Percentiles rank a stretch among this genome's conserved stretches.
These are phyloP conservation scores for Verticillium nubilum DNA, from an alignment of 2,329 filamentous ascomycete genomes.

Conservation along the genomic window DNA sequence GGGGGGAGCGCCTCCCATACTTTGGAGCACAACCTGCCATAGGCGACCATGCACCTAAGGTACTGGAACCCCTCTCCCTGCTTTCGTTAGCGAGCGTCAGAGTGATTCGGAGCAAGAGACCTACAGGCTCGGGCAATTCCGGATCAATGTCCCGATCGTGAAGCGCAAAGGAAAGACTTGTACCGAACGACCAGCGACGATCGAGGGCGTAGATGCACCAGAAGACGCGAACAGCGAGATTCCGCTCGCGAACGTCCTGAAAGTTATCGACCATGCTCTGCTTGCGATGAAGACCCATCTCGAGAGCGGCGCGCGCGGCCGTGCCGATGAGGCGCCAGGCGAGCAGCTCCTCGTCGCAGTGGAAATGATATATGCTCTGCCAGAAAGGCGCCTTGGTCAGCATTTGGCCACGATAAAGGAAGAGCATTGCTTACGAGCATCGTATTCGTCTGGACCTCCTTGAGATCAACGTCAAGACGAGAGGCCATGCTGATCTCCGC, in stretches of 20 bases:
- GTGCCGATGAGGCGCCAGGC: constrained; percentile 42
- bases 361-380: constrained; percentile 35
- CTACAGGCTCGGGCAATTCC: constrained; percentile 36
- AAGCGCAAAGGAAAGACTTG: constrained; percentile 41
- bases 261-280: constrained; percentile 35
- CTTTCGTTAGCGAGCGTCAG: background rate
- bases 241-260: constrained; percentile 20
- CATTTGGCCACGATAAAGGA: background rate
- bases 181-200: constrained; percentile 46
- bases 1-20: constrained; percentile 38
- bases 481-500: constrained; percentile 14
- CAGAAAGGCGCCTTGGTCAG: background rate
- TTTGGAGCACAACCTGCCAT: constrained; percentile 38
- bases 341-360: constrained; percentile 43
- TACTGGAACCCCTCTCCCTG: constrained; percentile 30
- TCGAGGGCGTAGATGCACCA: constrained; percentile 48
- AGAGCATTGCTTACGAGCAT: constrained; percentile 18
- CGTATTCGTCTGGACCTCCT: constrained; percentile 25
- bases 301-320: constrained; percentile 38
- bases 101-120: background rate
- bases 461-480: constrained; percentile 24
- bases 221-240: constrained; percentile 32
- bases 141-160: constrained; percentile 44
- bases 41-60: constrained; percentile 41
- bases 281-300: constrained; percentile 42